Conservation (phyloP, 768 basidiomycete species). For the Phlebiopsis gigantea region DNA sequence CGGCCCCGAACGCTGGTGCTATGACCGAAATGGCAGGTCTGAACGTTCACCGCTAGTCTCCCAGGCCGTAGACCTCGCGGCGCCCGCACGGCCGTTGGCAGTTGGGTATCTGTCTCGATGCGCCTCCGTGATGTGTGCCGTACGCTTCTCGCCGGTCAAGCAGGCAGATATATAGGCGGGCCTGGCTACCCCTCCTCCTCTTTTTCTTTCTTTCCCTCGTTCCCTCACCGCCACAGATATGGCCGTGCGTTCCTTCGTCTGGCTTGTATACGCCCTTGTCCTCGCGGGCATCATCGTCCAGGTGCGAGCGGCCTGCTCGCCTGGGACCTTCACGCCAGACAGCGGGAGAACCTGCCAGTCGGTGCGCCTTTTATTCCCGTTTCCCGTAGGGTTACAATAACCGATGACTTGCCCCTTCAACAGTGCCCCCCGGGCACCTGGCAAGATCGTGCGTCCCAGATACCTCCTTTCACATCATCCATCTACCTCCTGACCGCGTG, state of each 20-base stretch:
- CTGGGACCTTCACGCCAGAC: not conserved
- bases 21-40: not conserved
- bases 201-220: no score
- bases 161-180: not conserved
- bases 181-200: not conserved
- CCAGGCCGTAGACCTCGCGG: not conserved
- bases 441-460: not conserved
- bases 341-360: not conserved
- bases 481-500: not conserved
- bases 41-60: not conserved
- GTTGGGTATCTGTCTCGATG: not conserved
- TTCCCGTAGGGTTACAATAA: not conserved
- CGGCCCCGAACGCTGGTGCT: not conserved
- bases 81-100: not conserved
- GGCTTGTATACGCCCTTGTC: not conserved
- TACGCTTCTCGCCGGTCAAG: not conserved
- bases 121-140: not conserved
- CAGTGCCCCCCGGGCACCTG: conserved; percentile 11
- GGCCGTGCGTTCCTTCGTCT: not conserved
- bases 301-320: not conserved
- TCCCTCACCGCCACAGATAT: not conserved
- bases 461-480: not conserved
- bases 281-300: not conserved
- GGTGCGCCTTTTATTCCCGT: not conserved
- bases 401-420: not conserved